Evolutionary conservation across 495 filamentous ascomycete genomes (phyloP).

Genomic region (Trichoderma erinaceum): DNA sequence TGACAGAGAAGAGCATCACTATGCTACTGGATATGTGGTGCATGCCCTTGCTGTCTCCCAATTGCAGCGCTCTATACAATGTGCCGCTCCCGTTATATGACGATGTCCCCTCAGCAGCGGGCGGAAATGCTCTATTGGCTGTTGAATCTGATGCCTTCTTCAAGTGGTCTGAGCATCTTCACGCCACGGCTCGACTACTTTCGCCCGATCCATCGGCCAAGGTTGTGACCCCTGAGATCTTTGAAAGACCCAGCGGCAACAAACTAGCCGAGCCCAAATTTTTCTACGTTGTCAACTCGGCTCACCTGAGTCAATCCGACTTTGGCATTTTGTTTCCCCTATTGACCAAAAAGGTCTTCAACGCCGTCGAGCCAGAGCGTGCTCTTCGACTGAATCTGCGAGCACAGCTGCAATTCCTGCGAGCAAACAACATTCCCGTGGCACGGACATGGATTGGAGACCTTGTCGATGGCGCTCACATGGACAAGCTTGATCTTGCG

Average conservation of each 20-base stretch:
- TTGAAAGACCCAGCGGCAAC: conserved; percentile 24
- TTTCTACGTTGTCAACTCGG: conserved; percentile 56
- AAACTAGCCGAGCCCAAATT: conserved; percentile 41
- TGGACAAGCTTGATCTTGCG: conserved; percentile 20
- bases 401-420: conserved; percentile 55
- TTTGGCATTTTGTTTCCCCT: conserved; percentile 74
- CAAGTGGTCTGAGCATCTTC: conserved; percentile 62
- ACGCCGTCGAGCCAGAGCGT: conserved; percentile 54
- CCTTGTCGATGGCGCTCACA: conserved; percentile 35
- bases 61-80: conserved; percentile 51
- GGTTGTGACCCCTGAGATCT: conserved; percentile 24
- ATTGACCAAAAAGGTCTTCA: conserved; percentile 51
- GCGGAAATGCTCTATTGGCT: conserved; percentile 49
- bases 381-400: conserved; percentile 57
- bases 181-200: conserved; percentile 51
- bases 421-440: conserved; percentile 45
- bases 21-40: conserved; percentile 71
- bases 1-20: conserved; percentile 53
- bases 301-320: conserved; percentile 69
- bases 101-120: conserved; percentile 30
- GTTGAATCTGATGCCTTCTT: conserved; percentile 65
- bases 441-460: conserved; percentile 45
- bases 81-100: conserved; percentile 62
- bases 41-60: conserved; percentile 53
- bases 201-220: conserved; percentile 40